Evolutionary conservation across 371 early-diverging fungal genomes (phyloP).

Genomic region (Homolaphlyctis polyrhiza): DNA sequence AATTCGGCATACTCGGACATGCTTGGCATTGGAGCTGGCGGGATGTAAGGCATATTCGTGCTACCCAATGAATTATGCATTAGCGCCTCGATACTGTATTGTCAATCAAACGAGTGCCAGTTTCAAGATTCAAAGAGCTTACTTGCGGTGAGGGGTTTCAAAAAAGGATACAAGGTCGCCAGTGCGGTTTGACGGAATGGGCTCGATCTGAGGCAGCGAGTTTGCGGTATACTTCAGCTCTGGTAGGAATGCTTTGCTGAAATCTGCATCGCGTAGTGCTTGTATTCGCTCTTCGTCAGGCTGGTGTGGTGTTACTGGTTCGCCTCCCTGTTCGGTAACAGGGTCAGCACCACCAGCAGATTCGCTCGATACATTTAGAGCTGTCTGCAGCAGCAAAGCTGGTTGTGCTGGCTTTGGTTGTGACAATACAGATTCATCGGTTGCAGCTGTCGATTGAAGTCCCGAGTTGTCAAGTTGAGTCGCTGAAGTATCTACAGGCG

Average conservation of each 20-base stretch:
- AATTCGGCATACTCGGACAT: constrained; percentile 30
- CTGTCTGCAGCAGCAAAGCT: background rate
- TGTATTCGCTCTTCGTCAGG: too few species aligned
- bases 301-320: too few species aligned
- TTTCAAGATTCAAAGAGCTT: too few species aligned
- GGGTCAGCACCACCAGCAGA: background rate
- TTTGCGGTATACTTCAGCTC: background rate
- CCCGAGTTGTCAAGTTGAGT: too few species aligned
- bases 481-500: background rate
- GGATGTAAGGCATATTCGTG: too few species aligned
- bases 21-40: constrained; percentile 11
- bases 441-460: too few species aligned
- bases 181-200: background rate
- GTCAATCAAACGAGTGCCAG: too few species aligned
- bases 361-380: background rate
- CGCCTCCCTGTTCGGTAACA: background rate
- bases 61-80: too few species aligned
- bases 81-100: too few species aligned
- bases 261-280: background rate
- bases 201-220: background rate
- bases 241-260: background rate
- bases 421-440: too few species aligned
- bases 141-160: background rate
- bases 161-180: constrained; percentile 5
- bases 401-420: background rate